Conservation (phyloP, 2,329 filamentous ascomycete genomes). For the Colletotrichum sp. region DNA sequence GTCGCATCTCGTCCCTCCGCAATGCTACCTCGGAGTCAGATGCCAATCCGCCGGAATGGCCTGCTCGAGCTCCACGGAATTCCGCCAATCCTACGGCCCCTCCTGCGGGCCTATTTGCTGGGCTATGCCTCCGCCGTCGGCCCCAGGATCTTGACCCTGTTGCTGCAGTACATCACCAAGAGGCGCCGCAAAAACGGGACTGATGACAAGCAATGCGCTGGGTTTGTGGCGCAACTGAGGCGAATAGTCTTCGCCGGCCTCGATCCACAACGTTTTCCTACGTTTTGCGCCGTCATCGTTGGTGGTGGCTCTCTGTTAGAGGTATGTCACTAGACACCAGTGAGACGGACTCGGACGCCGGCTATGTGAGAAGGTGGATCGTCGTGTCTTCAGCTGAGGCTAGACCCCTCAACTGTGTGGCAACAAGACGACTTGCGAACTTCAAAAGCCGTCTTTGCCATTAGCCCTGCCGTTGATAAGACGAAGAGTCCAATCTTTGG, state of each 20-base stretch:
- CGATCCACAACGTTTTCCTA: constrained; percentile 61
- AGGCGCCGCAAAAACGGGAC: constrained; percentile 20
- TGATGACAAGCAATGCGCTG: constrained; percentile 24
- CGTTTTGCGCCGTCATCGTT: constrained; percentile 65
- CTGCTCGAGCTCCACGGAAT: constrained; percentile 33
- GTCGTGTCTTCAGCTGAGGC: background rate
- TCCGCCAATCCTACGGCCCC: constrained; percentile 57
- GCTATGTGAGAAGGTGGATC: background rate
- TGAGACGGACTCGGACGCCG: background rate
- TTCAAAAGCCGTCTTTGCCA: background rate
- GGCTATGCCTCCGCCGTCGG: constrained; percentile 65
- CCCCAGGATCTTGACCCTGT: constrained; percentile 59
- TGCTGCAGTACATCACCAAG: constrained; percentile 54
- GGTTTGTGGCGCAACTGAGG: constrained; percentile 34
- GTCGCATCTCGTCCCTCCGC: constrained; percentile 35
- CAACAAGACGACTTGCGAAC: background rate
- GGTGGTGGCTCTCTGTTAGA: constrained; percentile 67
- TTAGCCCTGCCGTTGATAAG: background rate
- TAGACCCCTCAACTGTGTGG: background rate
- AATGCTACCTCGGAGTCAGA: constrained; percentile 44
- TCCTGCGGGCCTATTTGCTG: constrained; percentile 63
- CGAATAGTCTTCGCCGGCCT: constrained; percentile 56
- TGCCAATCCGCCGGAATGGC: constrained; percentile 16
- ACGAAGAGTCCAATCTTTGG: background rate
- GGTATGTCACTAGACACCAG: constrained; percentile 40